Base-by-base conservation (phyloP, 805 yeast genomes). In the Kazachstania taianensis region DNA sequence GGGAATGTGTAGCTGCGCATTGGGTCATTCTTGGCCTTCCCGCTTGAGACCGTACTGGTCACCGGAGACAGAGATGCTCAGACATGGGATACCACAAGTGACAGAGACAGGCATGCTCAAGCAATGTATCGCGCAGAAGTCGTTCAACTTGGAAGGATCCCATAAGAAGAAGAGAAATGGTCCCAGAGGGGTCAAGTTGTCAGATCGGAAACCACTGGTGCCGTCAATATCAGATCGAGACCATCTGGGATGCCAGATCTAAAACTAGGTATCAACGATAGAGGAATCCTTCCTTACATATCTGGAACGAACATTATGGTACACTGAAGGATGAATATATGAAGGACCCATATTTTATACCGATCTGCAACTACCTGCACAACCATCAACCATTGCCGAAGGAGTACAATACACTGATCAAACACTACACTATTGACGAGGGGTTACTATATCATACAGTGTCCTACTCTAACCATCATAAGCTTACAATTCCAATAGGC, bases 51-150 rank as follows among this genome's bases (percentile, higher is more conserved):
- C n/a, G n/a, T n/a, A n/a, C n/a, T n/a, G n/a, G n/a, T n/a, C n/a
- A n/a, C n/a, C n/a, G n/a, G n/a, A n/a, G n/a, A n/a, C n/a, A n/a
- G 98, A 89, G 57, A 81, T 89, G 77, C 81, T 89, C 84, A 97
- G 92, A 61, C 83, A 75, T 57, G 98, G 98, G 20, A 66, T 82
- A 29, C 84, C 94, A 3, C 98, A 89, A 60, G 73, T 83, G 41
- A 85, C 96, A 1, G 98, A 92, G 55, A 80, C 82, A 33, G 82
- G 82, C 56, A 81, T 92, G 52, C 65, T 89, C 35, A 85, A 85
- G 56, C 94, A 92, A 57, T 89, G 83, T 61, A 89, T 92, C 55
- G 89, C 97, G 6, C 96, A 86, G 57, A 87, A 85, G 57, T 79
- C 86, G 43, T 81, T 81, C 57, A 81, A 83, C 45, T 66, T 85